phyloP scores from a whole-genome alignment of 805 yeast genomes.

The Tetrapisispora nanseiensis region DNA sequence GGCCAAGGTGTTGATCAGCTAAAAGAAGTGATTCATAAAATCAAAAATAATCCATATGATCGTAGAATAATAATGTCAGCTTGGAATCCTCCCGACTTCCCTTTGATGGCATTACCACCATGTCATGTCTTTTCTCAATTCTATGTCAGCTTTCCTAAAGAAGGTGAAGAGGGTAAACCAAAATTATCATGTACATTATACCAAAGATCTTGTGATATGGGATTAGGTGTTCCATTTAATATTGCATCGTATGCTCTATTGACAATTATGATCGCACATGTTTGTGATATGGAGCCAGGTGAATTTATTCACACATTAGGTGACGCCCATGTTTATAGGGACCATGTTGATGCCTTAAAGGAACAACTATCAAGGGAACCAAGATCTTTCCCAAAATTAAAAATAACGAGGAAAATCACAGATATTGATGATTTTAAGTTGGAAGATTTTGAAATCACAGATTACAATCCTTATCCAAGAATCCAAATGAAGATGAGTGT shows the following conservation, averaged over 20 bases:
- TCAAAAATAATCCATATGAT: constrained; percentile 86
- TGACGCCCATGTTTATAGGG: constrained; percentile 89
- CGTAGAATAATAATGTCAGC: constrained; percentile 91
- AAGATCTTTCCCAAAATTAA: constrained; percentile 66
- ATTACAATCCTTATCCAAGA: constrained; percentile 70
- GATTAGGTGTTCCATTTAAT: constrained; percentile 97
- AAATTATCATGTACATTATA: constrained; percentile 79
- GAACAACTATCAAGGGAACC: constrained; percentile 74
- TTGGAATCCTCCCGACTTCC: constrained; percentile 96
- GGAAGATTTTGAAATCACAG: constrained; percentile 78
- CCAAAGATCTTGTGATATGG: constrained; percentile 99
- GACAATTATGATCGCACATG: constrained; percentile 90
- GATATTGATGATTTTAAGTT: constrained; percentile 78
- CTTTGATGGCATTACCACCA: constrained; percentile 94
- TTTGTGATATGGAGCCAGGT: constrained; percentile 92
- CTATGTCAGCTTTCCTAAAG: constrained; percentile 73
- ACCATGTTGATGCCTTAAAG: constrained; percentile 84
- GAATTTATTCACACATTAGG: constrained; percentile 94
- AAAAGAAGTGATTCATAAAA: constrained; percentile 62
- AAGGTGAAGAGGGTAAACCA: constrained; percentile 39
- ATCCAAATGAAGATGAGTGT: constrained; percentile 98
- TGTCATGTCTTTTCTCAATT: constrained; percentile 96
- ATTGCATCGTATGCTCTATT: constrained; percentile 92
- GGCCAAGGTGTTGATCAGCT: constrained; percentile 90
- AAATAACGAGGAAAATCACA: constrained; percentile 54